Conservation (phyloP, 306 rosid genomes). For the Casuarina equisetifolia region DNA sequence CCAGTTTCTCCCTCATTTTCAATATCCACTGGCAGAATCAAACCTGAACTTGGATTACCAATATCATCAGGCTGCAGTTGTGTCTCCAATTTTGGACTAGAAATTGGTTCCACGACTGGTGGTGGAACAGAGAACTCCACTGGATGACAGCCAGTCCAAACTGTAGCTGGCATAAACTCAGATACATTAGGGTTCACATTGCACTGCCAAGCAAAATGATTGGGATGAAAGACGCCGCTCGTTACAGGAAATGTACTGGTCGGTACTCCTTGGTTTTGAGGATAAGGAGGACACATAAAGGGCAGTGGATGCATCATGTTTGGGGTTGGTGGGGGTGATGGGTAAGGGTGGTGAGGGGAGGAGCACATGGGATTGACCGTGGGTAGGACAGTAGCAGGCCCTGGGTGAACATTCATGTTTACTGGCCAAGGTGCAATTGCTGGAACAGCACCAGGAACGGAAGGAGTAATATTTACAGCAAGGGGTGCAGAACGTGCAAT, state of each 20-base stretch:
- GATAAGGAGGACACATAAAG: conserved; percentile 73
- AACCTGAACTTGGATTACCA: conserved; percentile 40
- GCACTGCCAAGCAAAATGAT: conserved; percentile 79
- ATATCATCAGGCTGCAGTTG: conserved; percentile 44
- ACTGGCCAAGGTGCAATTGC: conserved; percentile 78
- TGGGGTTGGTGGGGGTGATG: conserved; percentile 91
- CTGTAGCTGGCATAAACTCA: conserved; percentile 63
- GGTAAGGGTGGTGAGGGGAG: conserved; percentile 86
- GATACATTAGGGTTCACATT: conserved; percentile 58
- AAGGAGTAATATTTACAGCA: conserved; percentile 63
- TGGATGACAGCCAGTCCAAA: conserved; percentile 86
- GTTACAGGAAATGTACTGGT: conserved; percentile 69
- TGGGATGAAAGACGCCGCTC: conserved; percentile 72
- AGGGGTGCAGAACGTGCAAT: conserved; percentile 68
- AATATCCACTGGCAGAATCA: conserved; percentile 50
- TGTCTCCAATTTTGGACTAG: conserved; percentile 50
- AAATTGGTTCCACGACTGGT: conserved; percentile 59
- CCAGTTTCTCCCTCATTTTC: conserved; percentile 50
- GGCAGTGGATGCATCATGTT: conserved; percentile 90
- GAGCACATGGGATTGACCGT: conserved; percentile 71
- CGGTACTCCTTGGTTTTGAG: conserved; percentile 78
- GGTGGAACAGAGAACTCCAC: conserved; percentile 57
- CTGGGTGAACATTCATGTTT: conserved; percentile 85
- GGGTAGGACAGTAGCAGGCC: conserved; percentile 56
- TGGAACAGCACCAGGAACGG: conserved; percentile 62